Base-by-base conservation (phyloP, 768 basidiomycete species). In the Leccinum fibrillosum region DNA sequence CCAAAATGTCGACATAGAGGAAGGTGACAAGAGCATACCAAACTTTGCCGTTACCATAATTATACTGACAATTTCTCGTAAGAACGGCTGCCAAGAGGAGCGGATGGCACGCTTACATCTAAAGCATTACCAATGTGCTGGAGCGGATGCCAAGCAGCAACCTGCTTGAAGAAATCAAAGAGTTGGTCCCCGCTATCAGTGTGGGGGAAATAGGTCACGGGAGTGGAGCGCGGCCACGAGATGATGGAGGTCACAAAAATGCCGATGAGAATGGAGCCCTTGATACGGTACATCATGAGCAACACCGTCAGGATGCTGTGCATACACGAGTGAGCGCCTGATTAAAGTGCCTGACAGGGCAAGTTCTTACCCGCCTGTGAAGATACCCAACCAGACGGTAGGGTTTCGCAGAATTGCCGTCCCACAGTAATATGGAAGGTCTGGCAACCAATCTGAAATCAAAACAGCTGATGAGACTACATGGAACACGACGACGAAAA, bases 21-120 rank as follows among this genome's bases (percentile, higher is more conserved):
- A 94, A 92, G 0, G 92, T 94, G 69, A 92, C 75, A 26, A 94
- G 78, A 6, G 92, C 92, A 70, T 93, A 91, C 92, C 92, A 94
- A 25, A 92, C 88, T 35, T 75, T 81, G 49, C 89, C 89, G 58
- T 86, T 90, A 37, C 78, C 78, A 66, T 73, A 74, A 59, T 69
- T 68, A 60, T 80, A 83, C 84, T 85, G 64, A 12, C n/a, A 35
- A 44, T 17, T 49, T 52, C 17, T 49, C 11, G 49, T 62, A n/a
- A 69, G 49, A 34, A 37, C 37, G 37, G 23, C 21, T 21, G 44
- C 7, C 48, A 5, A 28, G 23, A 26, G 17, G 45, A 57, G 19
- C 1, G 0, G 44, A 52, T 49, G 44, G 44, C 12, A 51, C 12
- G 72, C 80, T 77, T 68, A 89, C 87, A 69, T 88, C 82, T 57